These are phyloP conservation scores for Leptographium flavum DNA, from an alignment of 2,329 filamentous ascomycete species.

Conservation along the genomic window DNA sequence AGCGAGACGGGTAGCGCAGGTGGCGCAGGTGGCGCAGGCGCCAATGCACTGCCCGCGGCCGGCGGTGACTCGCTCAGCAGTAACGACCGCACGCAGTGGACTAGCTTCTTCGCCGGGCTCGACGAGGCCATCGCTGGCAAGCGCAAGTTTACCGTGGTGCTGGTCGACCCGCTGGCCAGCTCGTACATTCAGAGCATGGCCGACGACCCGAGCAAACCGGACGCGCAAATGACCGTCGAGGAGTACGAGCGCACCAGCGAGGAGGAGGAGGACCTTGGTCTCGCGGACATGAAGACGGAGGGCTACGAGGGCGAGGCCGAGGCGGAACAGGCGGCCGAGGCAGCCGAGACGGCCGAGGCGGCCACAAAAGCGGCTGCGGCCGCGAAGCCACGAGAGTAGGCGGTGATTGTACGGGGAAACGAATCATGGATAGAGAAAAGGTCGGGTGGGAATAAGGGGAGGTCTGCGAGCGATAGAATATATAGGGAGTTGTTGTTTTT, in stretches of 20 bases:
- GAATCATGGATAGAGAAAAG: too few relatives aligned
- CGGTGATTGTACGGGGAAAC: too few relatives aligned
- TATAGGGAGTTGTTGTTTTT: too few relatives aligned
- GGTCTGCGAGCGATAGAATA: too few relatives aligned
- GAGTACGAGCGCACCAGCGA: slow-evolving; percentile 79
- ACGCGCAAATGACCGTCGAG: slow-evolving; percentile 68
- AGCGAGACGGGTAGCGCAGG: slow-evolving; percentile 24
- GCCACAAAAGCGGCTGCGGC: too few relatives aligned
- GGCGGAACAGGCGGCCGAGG: background rate
- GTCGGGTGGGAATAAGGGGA: too few relatives aligned
- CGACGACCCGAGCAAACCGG: slow-evolving; percentile 51
- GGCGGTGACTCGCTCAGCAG: slow-evolving; percentile 61
- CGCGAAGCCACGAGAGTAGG: too few relatives aligned
- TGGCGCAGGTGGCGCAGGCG: too few relatives aligned
- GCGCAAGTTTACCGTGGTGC: slow-evolving; percentile 64
- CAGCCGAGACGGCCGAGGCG: background rate
- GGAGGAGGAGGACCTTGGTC: slow-evolving; percentile 84
- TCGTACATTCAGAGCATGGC: slow-evolving; percentile 88
- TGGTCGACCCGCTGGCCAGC: slow-evolving; percentile 79
- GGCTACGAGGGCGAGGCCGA: slow-evolving; percentile 53
- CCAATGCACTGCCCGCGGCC: slow-evolving; percentile 25
- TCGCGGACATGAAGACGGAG: slow-evolving; percentile 87
- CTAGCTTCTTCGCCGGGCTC: slow-evolving; percentile 63
- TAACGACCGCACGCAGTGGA: slow-evolving; percentile 59
- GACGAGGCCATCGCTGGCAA: slow-evolving; percentile 68